phyloP scores from a whole-genome alignment of 2,329 filamentous ascomycete species.

The Scytalidium sp. region DNA sequence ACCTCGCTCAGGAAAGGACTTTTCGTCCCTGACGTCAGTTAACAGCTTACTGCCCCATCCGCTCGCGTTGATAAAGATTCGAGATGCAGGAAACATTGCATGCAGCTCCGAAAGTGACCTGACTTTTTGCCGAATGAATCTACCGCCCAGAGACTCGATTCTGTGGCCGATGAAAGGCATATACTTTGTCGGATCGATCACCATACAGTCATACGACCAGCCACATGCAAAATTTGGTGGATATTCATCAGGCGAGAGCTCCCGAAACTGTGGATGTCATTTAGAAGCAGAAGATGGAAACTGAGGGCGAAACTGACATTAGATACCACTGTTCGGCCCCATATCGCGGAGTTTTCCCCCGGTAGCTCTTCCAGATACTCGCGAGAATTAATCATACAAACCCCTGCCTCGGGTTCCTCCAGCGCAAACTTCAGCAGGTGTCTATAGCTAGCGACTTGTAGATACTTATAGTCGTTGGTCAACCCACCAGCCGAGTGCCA shows the following conservation, averaged over 20 bases:
- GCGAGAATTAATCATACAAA: conserved; percentile 30
- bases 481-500: conserved; percentile 36
- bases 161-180: conserved; percentile 31
- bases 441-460: conserved; percentile 32
- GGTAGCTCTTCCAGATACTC: conserved; percentile 33
- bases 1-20: conserved; percentile 14
- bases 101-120: conserved; percentile 31
- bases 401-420: conserved; percentile 29
- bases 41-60: conserved; percentile 32
- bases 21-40: conserved; percentile 30
- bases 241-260: conserved; percentile 28
- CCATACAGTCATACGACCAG: conserved; percentile 33
- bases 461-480: conserved; percentile 29
- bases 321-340: conserved; percentile 32
- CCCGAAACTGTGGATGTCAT: conserved; percentile 27
- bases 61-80: conserved; percentile 35
- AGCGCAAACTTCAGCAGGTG: conserved; percentile 32
- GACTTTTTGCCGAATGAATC: conserved; percentile 31
- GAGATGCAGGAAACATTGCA: conserved; percentile 31
- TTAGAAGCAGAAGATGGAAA: background rate
- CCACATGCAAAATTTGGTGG: conserved; percentile 29
- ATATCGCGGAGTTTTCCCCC: conserved; percentile 28
- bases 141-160: conserved; percentile 28
- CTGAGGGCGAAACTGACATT: conserved; percentile 15
- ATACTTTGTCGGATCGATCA: conserved; percentile 34